A percentile compares a stretch with the other conserved stretches of the same genome.
Conservation (phyloP, 129 eudicot genomes). For the Tanacetum coccineum region DNA sequence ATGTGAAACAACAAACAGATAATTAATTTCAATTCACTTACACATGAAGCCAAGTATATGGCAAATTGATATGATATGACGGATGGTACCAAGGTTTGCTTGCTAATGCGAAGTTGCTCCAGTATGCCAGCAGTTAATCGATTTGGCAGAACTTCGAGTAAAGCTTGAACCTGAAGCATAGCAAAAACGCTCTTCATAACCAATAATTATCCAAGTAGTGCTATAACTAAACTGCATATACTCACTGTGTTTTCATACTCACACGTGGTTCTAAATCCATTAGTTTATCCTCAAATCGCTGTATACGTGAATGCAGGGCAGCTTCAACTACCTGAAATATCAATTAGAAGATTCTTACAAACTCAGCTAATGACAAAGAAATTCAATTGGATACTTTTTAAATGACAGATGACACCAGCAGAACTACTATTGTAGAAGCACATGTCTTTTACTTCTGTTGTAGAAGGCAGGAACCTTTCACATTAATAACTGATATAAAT, state of each 20-base stretch:
- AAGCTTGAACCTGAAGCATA: slow-evolving; percentile 74
- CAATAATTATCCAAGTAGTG: slow-evolving; percentile 13
- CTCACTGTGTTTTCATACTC: slow-evolving; percentile 87
- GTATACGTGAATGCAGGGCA: slow-evolving; percentile 85
- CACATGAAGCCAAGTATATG: slow-evolving; percentile 1
- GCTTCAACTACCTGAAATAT: slow-evolving; percentile 91
- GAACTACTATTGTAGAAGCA: too few species aligned
- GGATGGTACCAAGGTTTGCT: slow-evolving; percentile 75
- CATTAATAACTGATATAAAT: background rate
- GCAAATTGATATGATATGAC: background rate
- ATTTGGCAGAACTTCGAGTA: slow-evolving; percentile 93
- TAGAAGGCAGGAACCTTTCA: too few species aligned
- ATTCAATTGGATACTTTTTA: too few species aligned
- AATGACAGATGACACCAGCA: too few species aligned
- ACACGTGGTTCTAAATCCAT: slow-evolving; percentile 99
- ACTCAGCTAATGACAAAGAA: background rate
- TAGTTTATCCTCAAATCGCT: slow-evolving; percentile 68
- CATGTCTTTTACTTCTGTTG: too few species aligned
- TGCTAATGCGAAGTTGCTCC: slow-evolving; percentile 95
- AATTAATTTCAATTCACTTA: slow-evolving; percentile 11
- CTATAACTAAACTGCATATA: slow-evolving; percentile 25
- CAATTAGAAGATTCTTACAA: slow-evolving; percentile 13
- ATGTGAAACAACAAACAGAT: slow-evolving; percentile 5
- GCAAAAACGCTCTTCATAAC: slow-evolving; percentile 8
- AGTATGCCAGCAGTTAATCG: slow-evolving; percentile 77